These are phyloP conservation scores for Scheffersomyces stipitis DNA, from an alignment of 805 yeast species.

Conservation along the genomic window DNA sequence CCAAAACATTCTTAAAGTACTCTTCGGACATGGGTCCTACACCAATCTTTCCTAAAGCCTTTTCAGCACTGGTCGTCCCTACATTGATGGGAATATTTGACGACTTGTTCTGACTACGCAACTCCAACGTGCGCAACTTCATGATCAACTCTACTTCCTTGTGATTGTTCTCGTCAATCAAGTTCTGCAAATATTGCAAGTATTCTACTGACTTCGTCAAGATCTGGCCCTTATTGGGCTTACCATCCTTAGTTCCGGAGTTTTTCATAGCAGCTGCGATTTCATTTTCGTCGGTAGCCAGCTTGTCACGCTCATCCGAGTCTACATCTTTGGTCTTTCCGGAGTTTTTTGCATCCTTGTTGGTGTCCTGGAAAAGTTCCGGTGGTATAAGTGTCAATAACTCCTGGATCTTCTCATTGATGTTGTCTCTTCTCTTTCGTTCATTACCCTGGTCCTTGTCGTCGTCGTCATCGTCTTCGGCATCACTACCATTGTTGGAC, in stretches of 20 bases:
- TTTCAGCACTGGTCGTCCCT: slow-evolving; percentile 75
- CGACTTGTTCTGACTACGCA: slow-evolving; percentile 35
- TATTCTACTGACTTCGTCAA: slow-evolving; percentile 74
- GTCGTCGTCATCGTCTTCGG: slow-evolving; percentile 23
- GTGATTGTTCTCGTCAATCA: slow-evolving; percentile 76
- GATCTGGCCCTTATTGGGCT: slow-evolving; percentile 83
- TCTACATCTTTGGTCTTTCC: slow-evolving; percentile 10
- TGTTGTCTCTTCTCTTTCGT: slow-evolving; percentile 43
- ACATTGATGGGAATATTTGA: slow-evolving; percentile 42
- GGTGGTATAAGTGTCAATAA: slow-evolving; percentile 37
- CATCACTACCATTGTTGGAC: slow-evolving; percentile 15
- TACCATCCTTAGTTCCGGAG: slow-evolving; percentile 75
- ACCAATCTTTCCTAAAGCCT: slow-evolving; percentile 72
- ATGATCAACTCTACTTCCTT: slow-evolving; percentile 73
- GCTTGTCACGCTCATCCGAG: slow-evolving; percentile 6
- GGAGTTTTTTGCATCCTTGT: slow-evolving; percentile 6
- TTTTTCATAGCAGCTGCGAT: slow-evolving; percentile 32
- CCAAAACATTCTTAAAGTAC: slow-evolving; percentile 18
- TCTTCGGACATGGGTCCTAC: slow-evolving; percentile 71
- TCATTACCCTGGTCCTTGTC: slow-evolving; percentile 39
- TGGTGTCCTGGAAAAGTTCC: slow-evolving; percentile 29
- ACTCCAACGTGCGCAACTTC: slow-evolving; percentile 56
- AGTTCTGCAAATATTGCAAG: slow-evolving; percentile 62
- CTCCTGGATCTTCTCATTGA: slow-evolving; percentile 46
- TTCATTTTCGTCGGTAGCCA: slow-evolving; percentile 19